phyloP scores from a whole-genome alignment of 306 rosid genomes.

The Malus sylvestris region DNA sequence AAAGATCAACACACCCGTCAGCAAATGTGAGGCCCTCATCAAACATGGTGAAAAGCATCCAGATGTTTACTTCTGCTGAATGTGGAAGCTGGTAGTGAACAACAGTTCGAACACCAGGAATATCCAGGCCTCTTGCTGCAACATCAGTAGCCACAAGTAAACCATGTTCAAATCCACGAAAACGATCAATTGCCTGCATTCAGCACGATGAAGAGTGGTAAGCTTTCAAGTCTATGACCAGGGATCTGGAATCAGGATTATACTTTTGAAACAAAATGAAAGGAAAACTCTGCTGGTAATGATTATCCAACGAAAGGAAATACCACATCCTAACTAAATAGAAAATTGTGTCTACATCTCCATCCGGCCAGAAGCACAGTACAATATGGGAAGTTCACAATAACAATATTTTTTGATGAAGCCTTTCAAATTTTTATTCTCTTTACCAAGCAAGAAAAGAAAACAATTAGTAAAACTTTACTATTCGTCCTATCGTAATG shows the following conservation, averaged over 20 bases:
- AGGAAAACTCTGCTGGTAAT: too few relatives aligned
- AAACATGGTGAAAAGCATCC: constrained; percentile 16
- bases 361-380: background rate
- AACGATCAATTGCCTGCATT: constrained; percentile 74
- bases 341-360: background rate
- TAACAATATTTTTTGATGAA: background rate
- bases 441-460: background rate
- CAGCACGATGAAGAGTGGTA: background rate
- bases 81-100: constrained; percentile 99
- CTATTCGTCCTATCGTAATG: background rate
- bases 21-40: background rate
- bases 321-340: too few relatives aligned
- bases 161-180: constrained; percentile 66
- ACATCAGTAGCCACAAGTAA: constrained; percentile 90
- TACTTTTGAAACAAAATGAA: too few relatives aligned
- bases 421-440: background rate
- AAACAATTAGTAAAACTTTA: too few relatives aligned
- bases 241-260: too few relatives aligned
- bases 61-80: constrained; percentile 67
- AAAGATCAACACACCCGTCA: constrained; percentile 1
- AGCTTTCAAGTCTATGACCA: too few relatives aligned
- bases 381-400: background rate
- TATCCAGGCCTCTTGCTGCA: constrained; percentile 94
- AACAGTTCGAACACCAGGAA: constrained; percentile 85
- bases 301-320: too few relatives aligned